A percentile compares a stretch with the other conserved stretches of the same genome.
Evolutionary conservation across 2,329 filamentous ascomycete species (phyloP).

Genomic region (Ceratocystis destructans): DNA sequence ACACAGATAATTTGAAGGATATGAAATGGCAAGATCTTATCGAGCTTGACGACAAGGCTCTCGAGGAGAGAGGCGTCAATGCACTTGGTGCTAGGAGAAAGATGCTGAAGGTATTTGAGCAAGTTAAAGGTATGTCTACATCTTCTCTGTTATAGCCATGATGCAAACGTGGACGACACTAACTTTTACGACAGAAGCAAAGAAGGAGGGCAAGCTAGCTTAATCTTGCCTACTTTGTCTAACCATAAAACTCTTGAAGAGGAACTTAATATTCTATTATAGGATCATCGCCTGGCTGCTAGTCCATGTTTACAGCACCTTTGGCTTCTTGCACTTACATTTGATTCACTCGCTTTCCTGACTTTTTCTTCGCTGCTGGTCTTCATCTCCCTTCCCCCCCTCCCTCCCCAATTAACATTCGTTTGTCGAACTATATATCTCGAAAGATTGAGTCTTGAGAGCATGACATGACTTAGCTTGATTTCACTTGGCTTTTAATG

Average conservation of each 20-base stretch:
- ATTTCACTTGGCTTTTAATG: background rate
- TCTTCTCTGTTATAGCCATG: background rate
- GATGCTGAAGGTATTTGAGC: slow-evolving; percentile 98
- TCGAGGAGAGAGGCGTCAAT: slow-evolving; percentile 88
- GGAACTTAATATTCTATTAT: slow-evolving; percentile 2
- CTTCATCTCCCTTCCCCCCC: background rate
- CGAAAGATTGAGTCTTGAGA: slow-evolving; percentile 11
- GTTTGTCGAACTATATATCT: slow-evolving; percentile 11
- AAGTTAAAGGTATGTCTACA: slow-evolving; percentile 56
- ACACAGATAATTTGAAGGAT: slow-evolving; percentile 95
- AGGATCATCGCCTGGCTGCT: slow-evolving; percentile 9
- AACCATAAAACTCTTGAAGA: background rate
- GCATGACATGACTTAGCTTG: slow-evolving; percentile 3
- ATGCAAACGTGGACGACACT: background rate
- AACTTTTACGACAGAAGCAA: slow-evolving; percentile 14
- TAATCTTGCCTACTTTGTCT: background rate
- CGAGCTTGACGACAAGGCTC: slow-evolving; percentile 79
- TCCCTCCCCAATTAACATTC: background rate
- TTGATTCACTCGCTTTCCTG: background rate
- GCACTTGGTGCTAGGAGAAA: slow-evolving; percentile 88
- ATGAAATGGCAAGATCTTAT: slow-evolving; percentile 91
- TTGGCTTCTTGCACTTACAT: background rate
- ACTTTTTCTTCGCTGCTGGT: background rate
- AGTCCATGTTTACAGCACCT: slow-evolving; percentile 9
- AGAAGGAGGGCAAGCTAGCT: slow-evolving; percentile 18